A percentile compares a stretch with the other conserved stretches of the same genome.
phyloP scores from a whole-genome alignment of 495 filamentous ascomycete genomes.

The Penicillium crystallinum region DNA sequence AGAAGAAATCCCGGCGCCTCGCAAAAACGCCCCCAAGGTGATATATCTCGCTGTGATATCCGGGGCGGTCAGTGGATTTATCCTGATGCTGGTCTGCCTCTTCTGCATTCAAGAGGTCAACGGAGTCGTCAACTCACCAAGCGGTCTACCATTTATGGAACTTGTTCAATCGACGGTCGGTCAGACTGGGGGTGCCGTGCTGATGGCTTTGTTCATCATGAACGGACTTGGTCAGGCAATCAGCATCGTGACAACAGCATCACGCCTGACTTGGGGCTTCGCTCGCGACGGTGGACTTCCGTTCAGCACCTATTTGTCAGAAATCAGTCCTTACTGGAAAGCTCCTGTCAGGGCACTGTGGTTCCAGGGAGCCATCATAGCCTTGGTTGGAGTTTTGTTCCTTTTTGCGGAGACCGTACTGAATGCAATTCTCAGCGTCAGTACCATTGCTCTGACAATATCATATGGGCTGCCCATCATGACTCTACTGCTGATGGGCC shows the following conservation, averaged over 20 bases:
- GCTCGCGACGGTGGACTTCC: constrained; percentile 51
- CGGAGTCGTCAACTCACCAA: constrained; percentile 45
- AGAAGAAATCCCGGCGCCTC: constrained; percentile 40
- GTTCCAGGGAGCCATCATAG: constrained; percentile 38
- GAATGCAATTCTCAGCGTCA: constrained; percentile 42
- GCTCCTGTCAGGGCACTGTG: constrained; percentile 38
- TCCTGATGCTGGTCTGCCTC: constrained; percentile 67
- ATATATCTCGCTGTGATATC: constrained; percentile 34
- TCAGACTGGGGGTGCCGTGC: constrained; percentile 25
- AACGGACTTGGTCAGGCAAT: constrained; percentile 40
- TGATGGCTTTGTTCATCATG: constrained; percentile 41
- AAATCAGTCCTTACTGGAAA: constrained; percentile 33
- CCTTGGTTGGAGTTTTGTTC: constrained; percentile 37
- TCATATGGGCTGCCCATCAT: constrained; percentile 42
- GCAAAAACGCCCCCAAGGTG: constrained; percentile 34
- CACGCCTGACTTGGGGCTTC: constrained; percentile 49
- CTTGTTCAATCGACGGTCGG: constrained; percentile 36
- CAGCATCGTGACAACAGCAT: constrained; percentile 44
- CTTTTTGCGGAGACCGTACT: constrained; percentile 42
- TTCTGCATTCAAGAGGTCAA: constrained; percentile 64
- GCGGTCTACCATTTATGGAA: constrained; percentile 39
- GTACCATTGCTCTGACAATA: constrained; percentile 42
- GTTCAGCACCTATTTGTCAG: constrained; percentile 32
- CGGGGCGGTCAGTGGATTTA: constrained; percentile 54
- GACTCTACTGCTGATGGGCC: constrained; percentile 33